phyloP scores from a whole-genome alignment of 768 basidiomycete species.

The Crepidotus variabilis region DNA sequence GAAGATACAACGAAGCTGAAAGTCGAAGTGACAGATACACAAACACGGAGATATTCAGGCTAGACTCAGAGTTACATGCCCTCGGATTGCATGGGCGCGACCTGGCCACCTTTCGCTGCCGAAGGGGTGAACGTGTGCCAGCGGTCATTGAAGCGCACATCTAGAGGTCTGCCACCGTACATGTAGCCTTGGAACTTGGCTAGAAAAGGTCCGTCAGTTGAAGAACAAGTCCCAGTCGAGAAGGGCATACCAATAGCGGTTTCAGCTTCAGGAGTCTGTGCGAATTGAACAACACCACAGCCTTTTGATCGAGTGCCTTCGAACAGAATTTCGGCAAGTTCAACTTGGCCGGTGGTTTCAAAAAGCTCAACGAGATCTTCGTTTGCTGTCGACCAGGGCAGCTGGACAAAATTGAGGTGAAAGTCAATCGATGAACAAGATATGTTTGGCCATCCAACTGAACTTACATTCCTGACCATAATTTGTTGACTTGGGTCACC shows the following conservation, averaged over 20 bases:
- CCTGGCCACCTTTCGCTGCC: constrained; percentile 83
- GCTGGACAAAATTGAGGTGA: constrained; percentile 36
- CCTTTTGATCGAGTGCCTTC: constrained; percentile 93
- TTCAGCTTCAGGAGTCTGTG: constrained; percentile 83
- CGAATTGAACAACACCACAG: constrained; percentile 93
- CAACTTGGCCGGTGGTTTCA: constrained; percentile 95
- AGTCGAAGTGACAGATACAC: not conserved
- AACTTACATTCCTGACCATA: constrained; percentile 94
- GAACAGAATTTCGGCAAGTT: constrained; percentile 91
- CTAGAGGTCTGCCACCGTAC: constrained; percentile 91
- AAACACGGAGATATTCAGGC: not conserved
- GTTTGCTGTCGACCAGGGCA: constrained; percentile 99
- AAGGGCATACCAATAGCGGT: constrained; percentile 76
- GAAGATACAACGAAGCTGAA: not conserved
- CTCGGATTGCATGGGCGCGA: constrained; percentile 64
- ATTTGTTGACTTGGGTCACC: constrained; percentile 95
- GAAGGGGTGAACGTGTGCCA: constrained; percentile 92
- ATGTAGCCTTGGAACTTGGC: constrained; percentile 96
- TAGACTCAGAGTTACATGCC: constrained; percentile 4
- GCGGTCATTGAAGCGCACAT: constrained; percentile 92
- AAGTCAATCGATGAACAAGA: not conserved
- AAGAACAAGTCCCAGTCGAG: not conserved
- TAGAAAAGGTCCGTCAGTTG: constrained; percentile 15
- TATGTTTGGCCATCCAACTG: not conserved
- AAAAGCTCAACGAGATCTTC: constrained; percentile 98